These are phyloP conservation scores for Kazachstania sp. DNA, from an alignment of 1,139 yeast species.

Conservation along the genomic window DNA sequence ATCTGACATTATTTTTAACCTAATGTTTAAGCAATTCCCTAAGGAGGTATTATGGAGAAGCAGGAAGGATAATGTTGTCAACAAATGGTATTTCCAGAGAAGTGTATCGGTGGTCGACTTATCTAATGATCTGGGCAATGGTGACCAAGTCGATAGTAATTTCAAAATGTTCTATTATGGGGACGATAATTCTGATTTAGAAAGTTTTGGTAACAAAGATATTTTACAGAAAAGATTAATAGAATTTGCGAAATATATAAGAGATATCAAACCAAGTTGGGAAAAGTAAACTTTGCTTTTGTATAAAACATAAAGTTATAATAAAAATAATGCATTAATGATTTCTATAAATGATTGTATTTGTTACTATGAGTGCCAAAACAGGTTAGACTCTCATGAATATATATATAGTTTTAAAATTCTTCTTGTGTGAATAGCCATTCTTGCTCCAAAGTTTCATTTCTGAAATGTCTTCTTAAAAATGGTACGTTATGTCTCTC, in stretches of 20 bases:
- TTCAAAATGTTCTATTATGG: slow-evolving; percentile 31
- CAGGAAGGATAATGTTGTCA: slow-evolving; percentile 75
- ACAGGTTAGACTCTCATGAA: not conserved
- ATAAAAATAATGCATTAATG: not conserved
- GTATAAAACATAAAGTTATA: not conserved
- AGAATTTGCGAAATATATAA: slow-evolving; percentile 24
- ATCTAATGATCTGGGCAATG: slow-evolving; percentile 36
- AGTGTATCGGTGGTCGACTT: slow-evolving; percentile 49
- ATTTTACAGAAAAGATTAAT: slow-evolving; percentile 15
- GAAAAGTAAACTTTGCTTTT: slow-evolving; percentile 7
- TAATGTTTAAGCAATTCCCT: slow-evolving; percentile 60
- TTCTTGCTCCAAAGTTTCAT: slow-evolving; percentile 22
- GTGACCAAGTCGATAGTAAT: slow-evolving; percentile 24
- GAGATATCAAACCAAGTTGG: slow-evolving; percentile 33
- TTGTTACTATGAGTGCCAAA: not conserved
- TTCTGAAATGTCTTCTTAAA: slow-evolving; percentile 24
- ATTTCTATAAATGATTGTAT: not conserved
- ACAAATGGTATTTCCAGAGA: slow-evolving; percentile 95
- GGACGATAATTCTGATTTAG: slow-evolving; percentile 15
- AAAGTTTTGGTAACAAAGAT: slow-evolving; percentile 10
- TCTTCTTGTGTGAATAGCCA: slow-evolving; percentile 17
- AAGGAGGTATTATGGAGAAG: slow-evolving; percentile 85
- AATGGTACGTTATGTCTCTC: slow-evolving; percentile 28
- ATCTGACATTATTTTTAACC: slow-evolving; percentile 86
- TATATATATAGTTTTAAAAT: not conserved